A percentile compares a stretch with the other conserved stretches of the same genome.
These are phyloP conservation scores for Scedosporium aurantiacum DNA, from an alignment of 2,329 filamentous ascomycete genomes.

Conservation along the genomic window DNA sequence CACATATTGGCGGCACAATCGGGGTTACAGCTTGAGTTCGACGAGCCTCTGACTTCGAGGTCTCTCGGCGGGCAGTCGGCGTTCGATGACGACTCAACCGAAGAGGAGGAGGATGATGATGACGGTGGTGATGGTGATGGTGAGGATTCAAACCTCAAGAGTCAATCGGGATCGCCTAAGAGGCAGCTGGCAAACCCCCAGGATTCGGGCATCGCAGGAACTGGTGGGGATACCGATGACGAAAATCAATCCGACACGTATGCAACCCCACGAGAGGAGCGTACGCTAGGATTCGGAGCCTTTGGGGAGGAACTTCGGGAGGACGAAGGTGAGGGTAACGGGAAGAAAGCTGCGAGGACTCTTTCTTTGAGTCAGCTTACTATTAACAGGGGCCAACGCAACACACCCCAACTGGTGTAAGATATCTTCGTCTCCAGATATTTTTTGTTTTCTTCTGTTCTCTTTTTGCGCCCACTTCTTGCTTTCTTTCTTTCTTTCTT, in stretches of 20 bases:
- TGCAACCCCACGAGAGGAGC: slow-evolving; percentile 40
- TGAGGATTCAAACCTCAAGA: slow-evolving; percentile 10
- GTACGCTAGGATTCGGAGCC: slow-evolving; percentile 22
- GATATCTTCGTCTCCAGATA: not conserved
- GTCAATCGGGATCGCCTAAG: slow-evolving; percentile 9
- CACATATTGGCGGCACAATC: slow-evolving; percentile 27
- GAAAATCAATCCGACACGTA: slow-evolving; percentile 37
- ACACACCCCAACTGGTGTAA: not conserved
- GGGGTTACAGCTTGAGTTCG: not conserved
- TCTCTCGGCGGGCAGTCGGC: slow-evolving; percentile 6
- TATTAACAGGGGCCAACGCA: slow-evolving; percentile 21
- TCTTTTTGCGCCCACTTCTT: not conserved
- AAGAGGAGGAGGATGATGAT: slow-evolving; percentile 10
- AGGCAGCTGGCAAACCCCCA: slow-evolving; percentile 12
- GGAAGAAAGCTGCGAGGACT: slow-evolving; percentile 48
- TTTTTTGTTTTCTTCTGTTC: not conserved
- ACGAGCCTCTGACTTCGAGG: slow-evolving; percentile 1
- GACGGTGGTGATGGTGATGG: slow-evolving; percentile 10
- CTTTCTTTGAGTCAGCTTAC: slow-evolving; percentile 54
- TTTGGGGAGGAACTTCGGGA: slow-evolving; percentile 31
- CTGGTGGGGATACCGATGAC: slow-evolving; percentile 22
- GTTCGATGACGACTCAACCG: slow-evolving; percentile 3
- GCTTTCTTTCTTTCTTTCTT: not conserved
- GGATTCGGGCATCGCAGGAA: slow-evolving; percentile 24
- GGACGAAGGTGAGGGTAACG: slow-evolving; percentile 25